Percentiles rank a stretch among this genome's conserved stretches.
Conservation (phyloP, 2,329 filamentous ascomycete species). For the Hansfordia pulvinata region DNA sequence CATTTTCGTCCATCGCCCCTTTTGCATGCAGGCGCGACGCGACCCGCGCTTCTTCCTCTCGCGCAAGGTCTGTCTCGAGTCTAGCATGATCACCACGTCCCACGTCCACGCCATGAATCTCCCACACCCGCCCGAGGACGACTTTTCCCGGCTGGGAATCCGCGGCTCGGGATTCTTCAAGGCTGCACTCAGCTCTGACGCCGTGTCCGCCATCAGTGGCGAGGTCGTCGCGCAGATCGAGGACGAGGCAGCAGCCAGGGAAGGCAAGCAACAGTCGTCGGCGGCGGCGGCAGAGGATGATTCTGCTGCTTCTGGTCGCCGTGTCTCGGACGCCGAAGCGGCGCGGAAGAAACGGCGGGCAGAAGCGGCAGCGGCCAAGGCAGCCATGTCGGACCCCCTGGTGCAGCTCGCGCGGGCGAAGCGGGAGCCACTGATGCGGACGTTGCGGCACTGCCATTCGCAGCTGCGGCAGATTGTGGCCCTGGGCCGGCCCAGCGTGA, state of each 20-base stretch:
- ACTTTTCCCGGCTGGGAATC: constrained; percentile 8
- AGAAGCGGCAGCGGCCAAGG: no score
- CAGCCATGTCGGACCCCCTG: constrained; percentile 7
- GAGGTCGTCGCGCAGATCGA: constrained; percentile 10
- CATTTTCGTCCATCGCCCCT: constrained; percentile 11
- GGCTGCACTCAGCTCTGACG: constrained; percentile 8
- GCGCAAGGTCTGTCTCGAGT: constrained; percentile 12
- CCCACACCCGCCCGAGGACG: constrained; percentile 3
- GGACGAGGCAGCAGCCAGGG: constrained; percentile 7
- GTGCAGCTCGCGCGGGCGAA: constrained; percentile 4
- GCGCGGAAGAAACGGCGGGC: no score
- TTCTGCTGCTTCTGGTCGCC: neutral
- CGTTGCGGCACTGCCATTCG: constrained; percentile 5
- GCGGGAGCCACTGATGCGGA: constrained; percentile 7
- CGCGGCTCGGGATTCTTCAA: constrained; percentile 11
- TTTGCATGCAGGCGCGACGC: constrained; percentile 7
- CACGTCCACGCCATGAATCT: constrained; percentile 7
- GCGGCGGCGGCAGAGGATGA: no score
- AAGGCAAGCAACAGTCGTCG: no score
- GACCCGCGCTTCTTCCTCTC: constrained; percentile 11
- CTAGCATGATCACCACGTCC: constrained; percentile 10
- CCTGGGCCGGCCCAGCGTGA: constrained; percentile 9
- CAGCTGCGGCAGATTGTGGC: constrained; percentile 10
- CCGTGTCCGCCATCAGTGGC: constrained; percentile 6
- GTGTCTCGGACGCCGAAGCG: no score